Percentiles rank a stretch among this genome's conserved stretches.
Conservation (phyloP, 805 yeast genomes). For the Monosporozyma servazzii region DNA sequence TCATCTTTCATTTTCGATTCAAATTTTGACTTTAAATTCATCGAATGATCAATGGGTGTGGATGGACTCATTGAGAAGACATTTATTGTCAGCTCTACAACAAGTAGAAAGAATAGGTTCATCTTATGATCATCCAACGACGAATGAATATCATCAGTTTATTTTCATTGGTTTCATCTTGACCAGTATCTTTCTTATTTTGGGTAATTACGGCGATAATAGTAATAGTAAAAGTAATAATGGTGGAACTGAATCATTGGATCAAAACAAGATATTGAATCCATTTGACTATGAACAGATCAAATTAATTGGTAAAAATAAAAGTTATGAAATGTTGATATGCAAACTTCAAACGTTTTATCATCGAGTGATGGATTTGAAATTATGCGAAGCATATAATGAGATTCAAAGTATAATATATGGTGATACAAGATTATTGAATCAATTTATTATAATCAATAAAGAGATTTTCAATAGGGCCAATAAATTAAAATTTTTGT, state of each 20-base stretch:
- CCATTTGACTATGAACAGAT: conserved; percentile 28
- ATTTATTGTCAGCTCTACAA: conserved; percentile 14
- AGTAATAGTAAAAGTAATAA: too few species aligned
- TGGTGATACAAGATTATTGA: not conserved
- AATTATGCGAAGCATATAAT: conserved; percentile 9
- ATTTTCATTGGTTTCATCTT: conserved; percentile 19
- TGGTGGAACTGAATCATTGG: not conserved
- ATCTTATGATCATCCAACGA: not conserved
- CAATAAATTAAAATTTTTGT: conserved; percentile 21
- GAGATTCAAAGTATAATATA: conserved; percentile 6
- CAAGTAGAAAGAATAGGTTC: conserved; percentile 15
- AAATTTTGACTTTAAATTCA: conserved; percentile 3
- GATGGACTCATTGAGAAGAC: conserved; percentile 8
- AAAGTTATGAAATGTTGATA: conserved; percentile 4
- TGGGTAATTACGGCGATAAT: conserved; percentile 6
- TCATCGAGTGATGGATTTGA: conserved; percentile 9
- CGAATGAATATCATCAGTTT: conserved; percentile 13
- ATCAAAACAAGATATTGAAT: conserved; percentile 7
- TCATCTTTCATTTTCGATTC: conserved; percentile 14
- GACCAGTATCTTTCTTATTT: conserved; percentile 14
- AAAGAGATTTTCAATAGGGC: conserved; percentile 11
- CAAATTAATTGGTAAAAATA: conserved; percentile 9
- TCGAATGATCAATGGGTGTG: not conserved
- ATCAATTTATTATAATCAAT: conserved; percentile 8
- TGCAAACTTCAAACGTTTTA: conserved; percentile 10